Percentiles rank a stretch among this genome's conserved stretches.
Evolutionary conservation across 2,329 filamentous ascomycete species (phyloP).

Genomic region (Trichoderma simmonsii): DNA sequence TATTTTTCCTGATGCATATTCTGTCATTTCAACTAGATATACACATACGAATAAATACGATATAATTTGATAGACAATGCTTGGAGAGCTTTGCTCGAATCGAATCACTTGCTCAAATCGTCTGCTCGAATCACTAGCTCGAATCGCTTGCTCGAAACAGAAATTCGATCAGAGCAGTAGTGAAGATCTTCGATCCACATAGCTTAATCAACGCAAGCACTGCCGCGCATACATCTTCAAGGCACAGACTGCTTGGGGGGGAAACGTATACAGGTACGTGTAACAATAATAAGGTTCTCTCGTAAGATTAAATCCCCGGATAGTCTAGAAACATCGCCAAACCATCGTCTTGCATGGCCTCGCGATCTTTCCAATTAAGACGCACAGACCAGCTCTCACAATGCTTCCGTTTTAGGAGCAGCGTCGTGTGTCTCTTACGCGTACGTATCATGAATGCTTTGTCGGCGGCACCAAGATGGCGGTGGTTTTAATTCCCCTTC

Average conservation of each 20-base stretch:
- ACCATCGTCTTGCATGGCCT: neutral
- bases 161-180: neutral
- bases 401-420: neutral
- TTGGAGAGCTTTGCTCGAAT: neutral
- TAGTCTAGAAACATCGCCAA: neutral
- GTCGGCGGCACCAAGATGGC: too few species aligned
- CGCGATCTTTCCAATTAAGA: neutral
- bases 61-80: neutral
- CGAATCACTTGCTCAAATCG: neutral
- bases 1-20: accelerated
- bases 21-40: neutral
- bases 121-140: too few species aligned
- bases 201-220: neutral
- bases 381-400: neutral
- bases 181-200: neutral
- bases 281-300: neutral
- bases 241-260: too few species aligned
- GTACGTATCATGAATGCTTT: too few species aligned
- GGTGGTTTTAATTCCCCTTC: too few species aligned
- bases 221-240: neutral
- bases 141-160: neutral
- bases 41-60: neutral
- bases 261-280: too few species aligned
- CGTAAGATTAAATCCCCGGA: neutral
- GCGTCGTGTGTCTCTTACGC: too few species aligned